Evolutionary conservation across 1,139 yeast genomes (phyloP).

Genomic region (Scheffersomyces segobiensis): DNA sequence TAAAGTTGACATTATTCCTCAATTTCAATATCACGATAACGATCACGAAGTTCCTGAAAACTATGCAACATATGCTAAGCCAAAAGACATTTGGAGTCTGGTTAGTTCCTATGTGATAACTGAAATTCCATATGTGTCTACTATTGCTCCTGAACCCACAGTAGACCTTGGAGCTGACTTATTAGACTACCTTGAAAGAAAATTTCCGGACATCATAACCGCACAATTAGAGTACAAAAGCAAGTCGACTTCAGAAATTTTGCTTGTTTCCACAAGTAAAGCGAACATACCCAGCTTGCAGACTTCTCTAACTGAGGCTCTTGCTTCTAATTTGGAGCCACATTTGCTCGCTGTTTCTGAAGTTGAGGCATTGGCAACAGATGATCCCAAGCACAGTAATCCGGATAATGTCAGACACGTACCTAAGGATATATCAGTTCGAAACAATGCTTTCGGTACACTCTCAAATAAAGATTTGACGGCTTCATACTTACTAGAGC

Average conservation of each 20-base stretch:
- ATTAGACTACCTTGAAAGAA: neutral
- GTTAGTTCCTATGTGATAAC: neutral
- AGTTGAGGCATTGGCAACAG: neutral
- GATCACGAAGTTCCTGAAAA: constrained; percentile 3
- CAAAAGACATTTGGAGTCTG: constrained; percentile 13
- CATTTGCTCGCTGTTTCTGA: neutral
- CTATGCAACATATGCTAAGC: constrained; percentile 21
- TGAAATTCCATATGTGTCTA: neutral
- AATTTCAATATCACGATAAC: constrained; percentile 25
- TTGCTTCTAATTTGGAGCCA: neutral
- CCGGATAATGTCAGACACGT: neutral
- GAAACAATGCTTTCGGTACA: neutral
- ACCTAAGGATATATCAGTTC: neutral
- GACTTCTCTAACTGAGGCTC: too few relatives aligned
- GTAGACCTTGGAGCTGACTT: neutral
- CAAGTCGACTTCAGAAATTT: neutral
- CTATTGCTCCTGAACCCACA: neutral
- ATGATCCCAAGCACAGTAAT: neutral
- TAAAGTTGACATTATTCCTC: constrained; percentile 26
- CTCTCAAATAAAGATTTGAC: neutral
- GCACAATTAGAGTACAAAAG: neutral
- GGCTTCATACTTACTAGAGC: neutral
- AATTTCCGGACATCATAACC: neutral
- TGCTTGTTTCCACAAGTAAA: neutral
- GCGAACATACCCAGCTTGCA: too few relatives aligned